A percentile compares a stretch with the other conserved stretches of the same genome.
phyloP scores from a whole-genome alignment of 2,329 filamentous ascomycete genomes.

The Aureobasidium sp. region DNA sequence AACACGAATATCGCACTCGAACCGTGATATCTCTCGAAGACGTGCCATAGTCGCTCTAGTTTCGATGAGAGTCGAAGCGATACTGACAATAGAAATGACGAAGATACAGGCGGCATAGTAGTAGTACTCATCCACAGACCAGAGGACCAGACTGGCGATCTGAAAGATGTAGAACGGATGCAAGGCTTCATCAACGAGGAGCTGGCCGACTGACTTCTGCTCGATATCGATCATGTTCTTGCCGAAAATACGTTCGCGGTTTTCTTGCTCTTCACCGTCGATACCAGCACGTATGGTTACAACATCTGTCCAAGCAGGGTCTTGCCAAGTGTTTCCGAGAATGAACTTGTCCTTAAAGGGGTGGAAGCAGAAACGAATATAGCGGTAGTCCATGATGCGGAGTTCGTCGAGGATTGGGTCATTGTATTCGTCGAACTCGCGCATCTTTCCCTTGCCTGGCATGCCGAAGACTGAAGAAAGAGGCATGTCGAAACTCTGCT shows the following conservation, averaged over 20 bases:
- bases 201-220: conserved; percentile 73
- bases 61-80: conserved; percentile 80
- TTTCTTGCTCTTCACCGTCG: conserved; percentile 79
- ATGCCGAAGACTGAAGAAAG: conserved; percentile 63
- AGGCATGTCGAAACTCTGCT: conserved; percentile 52
- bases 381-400: conserved; percentile 81
- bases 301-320: conserved; percentile 78
- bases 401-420: conserved; percentile 72
- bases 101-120: conserved; percentile 97
- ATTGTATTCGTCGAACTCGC: conserved; percentile 62
- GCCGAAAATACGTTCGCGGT: conserved; percentile 80
- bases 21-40: conserved; percentile 82
- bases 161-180: conserved; percentile 99
- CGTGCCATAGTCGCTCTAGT: conserved; percentile 88
- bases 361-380: conserved; percentile 88
- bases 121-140: conserved; percentile 95
- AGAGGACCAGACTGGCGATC: conserved; percentile 84
- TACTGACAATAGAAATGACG: conserved; percentile 86
- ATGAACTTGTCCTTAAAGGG: conserved; percentile 83
- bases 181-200: conserved; percentile 89
- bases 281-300: conserved; percentile 69
- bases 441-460: conserved; percentile 50
- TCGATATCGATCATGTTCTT: conserved; percentile 87
- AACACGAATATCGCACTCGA: conserved; percentile 92
- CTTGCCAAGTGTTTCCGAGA: conserved; percentile 85